A percentile compares a stretch with the other conserved stretches of the same genome.
phyloP scores from a whole-genome alignment of 2,329 filamentous ascomycete genomes.

The Colletotrichum tanaceti region DNA sequence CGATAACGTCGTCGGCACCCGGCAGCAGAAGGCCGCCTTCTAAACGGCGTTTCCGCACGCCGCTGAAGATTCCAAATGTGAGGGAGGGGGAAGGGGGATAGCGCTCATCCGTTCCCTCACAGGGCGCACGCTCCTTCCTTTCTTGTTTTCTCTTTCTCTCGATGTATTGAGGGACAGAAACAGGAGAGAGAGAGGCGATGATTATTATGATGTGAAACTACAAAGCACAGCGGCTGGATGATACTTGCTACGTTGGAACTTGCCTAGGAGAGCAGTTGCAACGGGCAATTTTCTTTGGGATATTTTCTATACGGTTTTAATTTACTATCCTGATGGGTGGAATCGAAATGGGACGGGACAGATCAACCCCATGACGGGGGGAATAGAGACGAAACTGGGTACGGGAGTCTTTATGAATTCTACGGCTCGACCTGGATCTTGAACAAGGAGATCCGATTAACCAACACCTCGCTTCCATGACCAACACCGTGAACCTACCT shows the following conservation, averaged over 20 bases:
- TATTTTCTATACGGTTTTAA: constrained; percentile 26
- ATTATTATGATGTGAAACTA: constrained; percentile 37
- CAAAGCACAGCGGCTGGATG: constrained; percentile 31
- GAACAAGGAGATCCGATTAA: neutral
- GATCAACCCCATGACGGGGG: neutral
- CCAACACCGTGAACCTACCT: neutral
- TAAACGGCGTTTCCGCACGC: neutral
- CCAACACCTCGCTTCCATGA: neutral
- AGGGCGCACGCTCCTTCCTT: neutral
- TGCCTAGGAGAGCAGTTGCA: constrained; percentile 10
- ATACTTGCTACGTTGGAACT: neutral
- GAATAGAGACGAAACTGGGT: constrained; percentile 2
- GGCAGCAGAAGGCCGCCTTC: constrained; percentile 32
- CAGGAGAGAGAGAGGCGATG: neutral
- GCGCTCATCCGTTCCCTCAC: neutral
- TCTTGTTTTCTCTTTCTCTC: neutral
- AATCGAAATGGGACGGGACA: neutral
- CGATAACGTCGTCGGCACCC: constrained; percentile 58
- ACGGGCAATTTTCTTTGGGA: neutral
- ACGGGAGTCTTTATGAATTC: constrained; percentile 20
- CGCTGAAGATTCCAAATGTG: neutral
- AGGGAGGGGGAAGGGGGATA: neutral
- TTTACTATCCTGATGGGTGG: constrained; percentile 4
- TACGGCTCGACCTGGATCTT: constrained; percentile 17
- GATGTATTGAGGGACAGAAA: neutral